Base-by-base conservation (phyloP, 495 filamentous ascomycete genomes). In the Penicillium salamii region DNA sequence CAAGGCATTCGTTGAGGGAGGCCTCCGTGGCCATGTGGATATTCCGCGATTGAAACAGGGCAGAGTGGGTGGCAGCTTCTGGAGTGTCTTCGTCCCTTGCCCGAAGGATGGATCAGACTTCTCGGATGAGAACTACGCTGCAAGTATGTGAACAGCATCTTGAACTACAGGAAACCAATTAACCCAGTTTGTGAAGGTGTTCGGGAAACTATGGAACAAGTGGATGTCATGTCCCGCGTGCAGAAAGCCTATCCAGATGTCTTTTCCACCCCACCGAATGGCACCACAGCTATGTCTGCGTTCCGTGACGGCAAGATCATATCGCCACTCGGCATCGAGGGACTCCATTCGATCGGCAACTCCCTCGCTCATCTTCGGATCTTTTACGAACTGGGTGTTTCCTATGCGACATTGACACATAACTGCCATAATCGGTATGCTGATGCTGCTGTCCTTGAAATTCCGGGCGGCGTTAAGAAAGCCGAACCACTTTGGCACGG, bases 341-440 rank as follows among this genome's bases (percentile, higher is more conserved):
- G 93, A 3, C 80, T 98, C 1, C 93, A 98, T 63, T 91, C 96
- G 55, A 95, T 98, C 49, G 92, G 90, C 32, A 96, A 96, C 73
- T 88, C 85, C 1, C 67, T 86, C 8, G 78, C 89, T 15, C 88
- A 84, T 42, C 75, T 97, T 15, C 84, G 93, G 3, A 74, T 79
- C 7, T 95, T 82, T 63, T 71, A 91, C 62, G 72, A 75, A 3
- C 73, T 93, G 11, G 93, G 92, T n/a, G 91, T 95, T 7, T 84
- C 89, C 34, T 97, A 97, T 55, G 85, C 87, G 6, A 97, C 92
- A 0, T 69, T 98, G 11, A 95, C 89, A 3, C 91, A 95, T 69
- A 95, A 95, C 70, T 98, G 93, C 72, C 88, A 91, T 63, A 98
- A 97, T 66, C 74, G 70, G 26, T 97, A 86, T 67, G 90, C 91